A percentile compares a stretch with the other conserved stretches of the same genome.
Evolutionary conservation across 2,329 filamentous ascomycete genomes (phyloP).

Genomic region (Neocucurbitaria cava): DNA sequence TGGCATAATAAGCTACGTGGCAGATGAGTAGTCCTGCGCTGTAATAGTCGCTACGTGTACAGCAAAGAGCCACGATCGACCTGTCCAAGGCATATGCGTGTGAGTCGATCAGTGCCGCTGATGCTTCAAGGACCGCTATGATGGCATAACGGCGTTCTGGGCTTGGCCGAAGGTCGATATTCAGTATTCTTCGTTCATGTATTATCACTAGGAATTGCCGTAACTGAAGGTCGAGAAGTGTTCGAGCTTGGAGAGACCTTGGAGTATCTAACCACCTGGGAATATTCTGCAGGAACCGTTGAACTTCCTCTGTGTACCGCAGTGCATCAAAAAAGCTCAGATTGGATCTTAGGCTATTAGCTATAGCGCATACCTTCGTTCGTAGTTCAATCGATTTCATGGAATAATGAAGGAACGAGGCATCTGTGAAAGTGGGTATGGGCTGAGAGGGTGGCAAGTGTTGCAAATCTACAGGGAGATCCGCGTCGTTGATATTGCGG

Average conservation of each 20-base stretch:
- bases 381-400: conserved; percentile 13
- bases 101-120: conserved; percentile 13
- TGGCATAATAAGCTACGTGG: conserved; percentile 26
- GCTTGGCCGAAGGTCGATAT: neutral
- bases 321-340: conserved; percentile 19
- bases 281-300: neutral
- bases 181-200: conserved; percentile 17
- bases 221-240: conserved; percentile 35
- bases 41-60: conserved; percentile 28
- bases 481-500: conserved; percentile 58
- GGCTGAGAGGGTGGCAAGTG: conserved; percentile 18
- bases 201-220: conserved; percentile 35
- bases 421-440: conserved; percentile 22
- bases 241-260: conserved; percentile 15
- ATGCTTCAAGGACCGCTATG: conserved; percentile 16
- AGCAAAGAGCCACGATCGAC: conserved; percentile 20
- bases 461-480: conserved; percentile 39
- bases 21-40: conserved; percentile 25
- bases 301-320: neutral
- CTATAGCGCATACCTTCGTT: conserved; percentile 12
- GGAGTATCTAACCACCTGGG: conserved; percentile 21
- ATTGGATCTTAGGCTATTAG: conserved; percentile 12
- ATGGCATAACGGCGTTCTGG: conserved; percentile 12
- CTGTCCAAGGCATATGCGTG: conserved; percentile 19
- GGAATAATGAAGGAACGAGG: conserved; percentile 23